Evolutionary conservation across 225 moss, liverwort and hornwort genomes (phyloP).

Genomic region (Bryum argenteum): DNA sequence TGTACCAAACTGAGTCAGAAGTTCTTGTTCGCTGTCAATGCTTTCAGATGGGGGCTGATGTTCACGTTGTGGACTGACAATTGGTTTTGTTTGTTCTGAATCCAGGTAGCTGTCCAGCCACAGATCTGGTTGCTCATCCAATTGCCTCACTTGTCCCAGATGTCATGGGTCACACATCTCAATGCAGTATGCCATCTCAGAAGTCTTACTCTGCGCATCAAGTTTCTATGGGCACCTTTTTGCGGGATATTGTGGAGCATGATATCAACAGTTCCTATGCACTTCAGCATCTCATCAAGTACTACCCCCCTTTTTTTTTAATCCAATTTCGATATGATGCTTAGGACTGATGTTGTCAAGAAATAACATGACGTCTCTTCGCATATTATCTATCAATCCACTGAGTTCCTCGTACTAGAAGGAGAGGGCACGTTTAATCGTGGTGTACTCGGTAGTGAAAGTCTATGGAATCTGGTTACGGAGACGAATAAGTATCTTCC

Average conservation of each 20-base stretch:
- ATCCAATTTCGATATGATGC: conserved; percentile 9
- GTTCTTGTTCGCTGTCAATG: neutral
- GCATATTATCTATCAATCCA: neutral
- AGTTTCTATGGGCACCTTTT: conserved; percentile 72
- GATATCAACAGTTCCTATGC: conserved; percentile 57
- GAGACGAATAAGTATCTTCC: conserved; percentile 16
- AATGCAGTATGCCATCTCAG: conserved; percentile 71
- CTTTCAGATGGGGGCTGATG: conserved; percentile 12
- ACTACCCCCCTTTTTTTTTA: conserved; percentile 15
- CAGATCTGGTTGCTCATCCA: conserved; percentile 63
- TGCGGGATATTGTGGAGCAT: conserved; percentile 69
- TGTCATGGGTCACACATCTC: conserved; percentile 38
- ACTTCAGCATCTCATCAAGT: conserved; percentile 73
- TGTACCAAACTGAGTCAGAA: neutral
- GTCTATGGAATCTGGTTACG: conserved; percentile 14
- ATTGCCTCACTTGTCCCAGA: conserved; percentile 50
- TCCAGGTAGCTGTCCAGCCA: conserved; percentile 56
- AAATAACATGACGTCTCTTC: conserved; percentile 1
- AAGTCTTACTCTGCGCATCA: conserved; percentile 78
- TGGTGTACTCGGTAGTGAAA: neutral
- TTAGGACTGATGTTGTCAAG: conserved; percentile 15
- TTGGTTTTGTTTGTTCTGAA: conserved; percentile 21
- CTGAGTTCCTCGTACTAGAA: conserved; percentile 3
- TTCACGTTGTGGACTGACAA: conserved; percentile 20
- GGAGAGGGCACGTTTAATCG: conserved; percentile 17